phyloP scores from a whole-genome alignment of 2,329 filamentous ascomycete genomes.

The Cercospora sp. region DNA sequence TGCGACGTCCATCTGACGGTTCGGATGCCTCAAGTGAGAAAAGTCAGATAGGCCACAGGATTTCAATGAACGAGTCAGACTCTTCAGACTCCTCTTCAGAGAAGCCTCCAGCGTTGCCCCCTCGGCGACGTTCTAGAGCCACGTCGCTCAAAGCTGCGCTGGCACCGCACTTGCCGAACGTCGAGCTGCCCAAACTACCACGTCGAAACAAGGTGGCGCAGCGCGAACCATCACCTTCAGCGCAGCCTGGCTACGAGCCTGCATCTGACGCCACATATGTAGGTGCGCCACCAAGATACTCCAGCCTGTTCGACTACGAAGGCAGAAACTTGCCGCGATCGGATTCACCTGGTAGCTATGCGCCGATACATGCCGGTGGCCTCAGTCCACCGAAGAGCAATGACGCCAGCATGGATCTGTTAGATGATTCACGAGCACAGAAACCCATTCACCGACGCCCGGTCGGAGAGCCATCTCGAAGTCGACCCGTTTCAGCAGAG shows the following conservation, averaged over 20 bases:
- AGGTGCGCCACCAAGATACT: constrained; percentile 47
- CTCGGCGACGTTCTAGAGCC: constrained; percentile 33
- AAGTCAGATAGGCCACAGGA: constrained; percentile 42
- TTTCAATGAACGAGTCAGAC: constrained; percentile 48
- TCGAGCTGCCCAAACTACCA: constrained; percentile 23
- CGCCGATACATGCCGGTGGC: constrained; percentile 44
- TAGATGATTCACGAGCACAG: constrained; percentile 9
- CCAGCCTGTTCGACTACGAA: constrained; percentile 42
- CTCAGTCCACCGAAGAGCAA: constrained; percentile 39
- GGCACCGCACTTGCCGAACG: constrained; percentile 22
- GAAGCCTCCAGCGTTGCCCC: constrained; percentile 42
- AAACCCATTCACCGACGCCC: constrained; percentile 6
- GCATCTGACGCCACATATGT: constrained; percentile 37
- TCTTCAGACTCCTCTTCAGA: constrained; percentile 18
- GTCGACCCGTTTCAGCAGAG: constrained; percentile 8
- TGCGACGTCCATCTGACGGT: constrained; percentile 8
- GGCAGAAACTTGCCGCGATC: constrained; percentile 38
- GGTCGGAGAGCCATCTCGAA: not conserved
- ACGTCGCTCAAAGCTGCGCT: constrained; percentile 26
- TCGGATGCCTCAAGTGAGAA: constrained; percentile 28
- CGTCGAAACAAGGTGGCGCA: constrained; percentile 47
- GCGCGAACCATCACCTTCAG: constrained; percentile 33
- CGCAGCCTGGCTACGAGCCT: constrained; percentile 11
- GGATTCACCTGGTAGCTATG: constrained; percentile 44
- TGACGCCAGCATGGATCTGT: constrained; percentile 17